Evolutionary conservation across 768 basidiomycete genomes (phyloP), one percentile per base, ranked within the genome.

Genomic region (Lentinus brumalis): DNA sequence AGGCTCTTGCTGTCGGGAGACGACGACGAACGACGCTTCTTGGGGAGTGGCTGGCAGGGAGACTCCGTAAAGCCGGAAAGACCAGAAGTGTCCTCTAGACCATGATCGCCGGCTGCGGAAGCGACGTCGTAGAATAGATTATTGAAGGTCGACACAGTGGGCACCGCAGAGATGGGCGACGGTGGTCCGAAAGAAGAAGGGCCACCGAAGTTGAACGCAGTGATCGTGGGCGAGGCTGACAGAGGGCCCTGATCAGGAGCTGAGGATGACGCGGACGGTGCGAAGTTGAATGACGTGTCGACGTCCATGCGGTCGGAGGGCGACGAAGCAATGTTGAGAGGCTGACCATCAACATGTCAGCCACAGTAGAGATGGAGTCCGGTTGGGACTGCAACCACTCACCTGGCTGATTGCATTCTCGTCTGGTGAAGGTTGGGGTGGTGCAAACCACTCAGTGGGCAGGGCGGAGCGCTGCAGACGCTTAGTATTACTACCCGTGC

Each of bases 301-400:
- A 93, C 81, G 64, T 94, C 92, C 92, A 93, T 94, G 32, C 86
- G 87, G 72, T 77, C 91, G 81, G 66, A 85, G 31, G 81, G 79
- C 29, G 78, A 69, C 53, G 83, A 81, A 15, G 78, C 72, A 9
- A 76, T 74, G 46, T 74, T 70, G 61, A 75, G 74, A 16, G 76
- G 75, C 77, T 79, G 58, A 52, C 52, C 35, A 40, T 35, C 31
- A 32, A 26, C 11, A 57, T 30, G 60, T 71, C 60, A 75, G 69
- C 46, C 46, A 18, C 46, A 21, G n/a, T 59, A 12, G 40, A 49
- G 18, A 52, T 46, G 11, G n/a, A n/a, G 21, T 32, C 59, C 38
- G 44, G 58, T 64, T 56, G 4, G 47, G 12, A 61, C 55, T 57
- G 35, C 35, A 32, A 35, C 62, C 68, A 65, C 58, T 69, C 35